Conservation (phyloP, 306 rosid species). For the Citrullus mucosospermus region DNA sequence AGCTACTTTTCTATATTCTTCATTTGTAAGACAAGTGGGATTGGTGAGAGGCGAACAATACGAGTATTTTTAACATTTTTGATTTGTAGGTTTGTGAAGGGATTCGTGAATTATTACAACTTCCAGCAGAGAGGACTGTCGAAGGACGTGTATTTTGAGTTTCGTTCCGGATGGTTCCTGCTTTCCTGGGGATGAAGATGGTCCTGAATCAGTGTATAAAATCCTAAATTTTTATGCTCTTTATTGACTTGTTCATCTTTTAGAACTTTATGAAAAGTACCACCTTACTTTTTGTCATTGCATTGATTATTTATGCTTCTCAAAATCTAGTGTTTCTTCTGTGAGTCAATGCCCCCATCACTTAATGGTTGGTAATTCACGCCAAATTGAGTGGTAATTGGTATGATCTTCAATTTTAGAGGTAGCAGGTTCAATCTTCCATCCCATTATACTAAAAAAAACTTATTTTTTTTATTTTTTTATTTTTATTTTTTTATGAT, state of each 20-base stretch:
- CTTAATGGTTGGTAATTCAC: no score
- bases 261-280: background rate
- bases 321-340: no score
- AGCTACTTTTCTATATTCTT: background rate
- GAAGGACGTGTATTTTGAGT: conserved; percentile 37
- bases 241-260: background rate
- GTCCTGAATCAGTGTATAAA: background rate
- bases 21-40: background rate
- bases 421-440: no score
- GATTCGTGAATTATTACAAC: conserved; percentile 64
- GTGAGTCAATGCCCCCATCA: no score
- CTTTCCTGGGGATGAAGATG: background rate
- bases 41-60: background rate
- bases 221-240: background rate
- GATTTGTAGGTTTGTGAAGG: conserved; percentile 70
- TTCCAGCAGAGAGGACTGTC: conserved; percentile 56
- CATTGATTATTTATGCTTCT: no score
- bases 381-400: no score
- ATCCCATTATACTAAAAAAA: no score
- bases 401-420: no score
- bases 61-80: background rate
- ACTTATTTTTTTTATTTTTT: no score
- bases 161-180: background rate
- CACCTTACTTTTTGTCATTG: background rate
- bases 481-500: no score